Conservation (phyloP, 1,139 yeast genomes). For the Yamadazyma sp. region DNA sequence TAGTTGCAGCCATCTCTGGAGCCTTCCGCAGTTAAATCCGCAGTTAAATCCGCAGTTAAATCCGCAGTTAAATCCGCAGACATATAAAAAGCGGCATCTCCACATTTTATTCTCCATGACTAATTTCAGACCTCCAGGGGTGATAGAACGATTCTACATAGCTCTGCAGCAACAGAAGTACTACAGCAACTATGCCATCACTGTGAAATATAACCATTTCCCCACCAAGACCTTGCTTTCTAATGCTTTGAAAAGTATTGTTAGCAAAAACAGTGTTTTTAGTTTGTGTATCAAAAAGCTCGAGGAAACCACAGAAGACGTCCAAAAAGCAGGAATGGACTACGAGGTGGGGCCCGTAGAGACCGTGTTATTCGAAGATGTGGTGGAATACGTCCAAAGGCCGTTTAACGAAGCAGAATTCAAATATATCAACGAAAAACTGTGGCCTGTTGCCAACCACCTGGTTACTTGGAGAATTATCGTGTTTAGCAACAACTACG, state of each 20-base stretch:
- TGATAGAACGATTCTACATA: slow-evolving; percentile 27
- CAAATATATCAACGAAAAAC: slow-evolving; percentile 16
- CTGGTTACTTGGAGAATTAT: slow-evolving; percentile 33
- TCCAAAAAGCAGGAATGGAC: slow-evolving; percentile 15
- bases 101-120: too few species aligned
- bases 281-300: slow-evolving; percentile 5
- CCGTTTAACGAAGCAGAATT: slow-evolving; percentile 19
- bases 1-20: too few species aligned
- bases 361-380: slow-evolving; percentile 23
- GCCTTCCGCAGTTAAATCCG: too few species aligned
- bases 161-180: slow-evolving; percentile 22
- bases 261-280: slow-evolving; percentile 24
- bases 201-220: slow-evolving; percentile 22
- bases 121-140: slow-evolving; percentile 4
- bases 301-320: slow-evolving; percentile 11
- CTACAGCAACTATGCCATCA: slow-evolving; percentile 31
- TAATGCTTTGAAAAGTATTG: slow-evolving; percentile 22
- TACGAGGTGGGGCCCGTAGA: slow-evolving; percentile 21
- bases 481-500: slow-evolving; percentile 21
- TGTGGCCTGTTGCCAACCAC: slow-evolving; percentile 16
- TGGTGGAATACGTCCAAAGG: slow-evolving; percentile 21
- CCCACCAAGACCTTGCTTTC: slow-evolving; percentile 22
- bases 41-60: too few species aligned
- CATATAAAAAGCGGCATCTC: too few species aligned
- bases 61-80: too few species aligned